phyloP scores from a whole-genome alignment of 2,329 filamentous ascomycete genomes.

The Aspergillus sp. region DNA sequence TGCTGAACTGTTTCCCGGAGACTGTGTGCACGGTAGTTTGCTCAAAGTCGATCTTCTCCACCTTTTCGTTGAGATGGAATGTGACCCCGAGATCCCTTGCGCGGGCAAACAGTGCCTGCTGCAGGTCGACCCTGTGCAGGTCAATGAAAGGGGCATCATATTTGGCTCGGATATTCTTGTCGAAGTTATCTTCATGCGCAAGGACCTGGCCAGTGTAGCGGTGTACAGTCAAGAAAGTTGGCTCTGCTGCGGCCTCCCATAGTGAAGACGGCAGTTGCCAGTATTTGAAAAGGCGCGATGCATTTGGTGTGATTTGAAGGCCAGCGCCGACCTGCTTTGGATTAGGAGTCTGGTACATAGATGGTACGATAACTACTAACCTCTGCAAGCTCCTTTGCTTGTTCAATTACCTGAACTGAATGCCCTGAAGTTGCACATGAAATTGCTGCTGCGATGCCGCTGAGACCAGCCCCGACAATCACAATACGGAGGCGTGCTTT shows the following conservation, averaged over 20 bases:
- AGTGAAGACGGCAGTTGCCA: slow-evolving; percentile 22
- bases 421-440: slow-evolving; percentile 21
- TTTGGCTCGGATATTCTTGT: slow-evolving; percentile 48
- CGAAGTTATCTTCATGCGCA: slow-evolving; percentile 49
- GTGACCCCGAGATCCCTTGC: slow-evolving; percentile 51
- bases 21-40: slow-evolving; percentile 31
- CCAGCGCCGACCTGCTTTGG: slow-evolving; percentile 58
- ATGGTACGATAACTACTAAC: not conserved
- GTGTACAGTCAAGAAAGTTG: slow-evolving; percentile 28
- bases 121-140: slow-evolving; percentile 60
- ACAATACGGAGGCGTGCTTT: slow-evolving; percentile 19
- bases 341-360: not conserved
- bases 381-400: slow-evolving; percentile 25
- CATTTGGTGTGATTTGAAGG: slow-evolving; percentile 49
- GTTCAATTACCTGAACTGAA: slow-evolving; percentile 23
- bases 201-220: slow-evolving; percentile 27
- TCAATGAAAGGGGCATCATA: slow-evolving; percentile 57
- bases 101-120: slow-evolving; percentile 48
- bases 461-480: slow-evolving; percentile 27
- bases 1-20: slow-evolving; percentile 38
- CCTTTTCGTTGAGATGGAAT: slow-evolving; percentile 46
- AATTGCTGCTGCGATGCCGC: slow-evolving; percentile 26
- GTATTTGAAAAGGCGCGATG: slow-evolving; percentile 24
- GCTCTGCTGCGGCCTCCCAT: slow-evolving; percentile 26
- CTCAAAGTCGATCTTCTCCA: slow-evolving; percentile 38